Base-by-base conservation (phyloP, 2,329 filamentous ascomycete genomes). In the Fonsecaea monophora region DNA sequence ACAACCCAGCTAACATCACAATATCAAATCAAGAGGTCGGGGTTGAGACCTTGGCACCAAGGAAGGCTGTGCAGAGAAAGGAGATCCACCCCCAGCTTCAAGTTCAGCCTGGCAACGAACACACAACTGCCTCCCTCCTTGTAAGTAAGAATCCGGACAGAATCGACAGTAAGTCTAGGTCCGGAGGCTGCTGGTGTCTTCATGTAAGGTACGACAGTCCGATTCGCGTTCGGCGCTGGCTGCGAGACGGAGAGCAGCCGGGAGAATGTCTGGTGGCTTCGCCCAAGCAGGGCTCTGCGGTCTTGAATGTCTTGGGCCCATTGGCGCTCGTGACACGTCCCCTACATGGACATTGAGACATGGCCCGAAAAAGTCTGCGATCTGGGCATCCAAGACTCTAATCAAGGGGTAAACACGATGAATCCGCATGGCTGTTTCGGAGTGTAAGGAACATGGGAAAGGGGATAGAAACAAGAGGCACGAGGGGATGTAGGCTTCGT, bases 41-140 rank as follows among this genome's bases (percentile, higher is more conserved):
- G 10, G 45, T 18, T 50, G 53, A 55, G 18, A 54, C 34, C 59
- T 40, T 54, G 48, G 59, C 45, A 30, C 45, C n/a, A 32, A 54
- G 59, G 45, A 55, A 38, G 59, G 59, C n/a, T 42, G 59, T 54
- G 42, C 34, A 34, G 18, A 40, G 42, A 21, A 37, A 50, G 57
- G 45, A 60, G 32, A 37, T 35, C 18, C 15, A 35, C 18, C 15
- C 12, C 42, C 40, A 10, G 4, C 13, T 18, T 34, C n/a, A 42
- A 13, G 18, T 9, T 60, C 21, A 18, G 42, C 32, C 10, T 18
- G 42, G 32, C 10, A 32, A 45, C 30, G 13, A 25, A 21, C 13
- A 34, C 30, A 42, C 13, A 50, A 50, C 9, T 25, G 45, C 9
- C 30, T 32, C 30, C 30, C 6, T 32, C 30, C 30, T 32, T 32